Evolutionary conservation across 2,329 filamentous ascomycete genomes (phyloP).

Genomic region (Curvularia verruculosa): DNA sequence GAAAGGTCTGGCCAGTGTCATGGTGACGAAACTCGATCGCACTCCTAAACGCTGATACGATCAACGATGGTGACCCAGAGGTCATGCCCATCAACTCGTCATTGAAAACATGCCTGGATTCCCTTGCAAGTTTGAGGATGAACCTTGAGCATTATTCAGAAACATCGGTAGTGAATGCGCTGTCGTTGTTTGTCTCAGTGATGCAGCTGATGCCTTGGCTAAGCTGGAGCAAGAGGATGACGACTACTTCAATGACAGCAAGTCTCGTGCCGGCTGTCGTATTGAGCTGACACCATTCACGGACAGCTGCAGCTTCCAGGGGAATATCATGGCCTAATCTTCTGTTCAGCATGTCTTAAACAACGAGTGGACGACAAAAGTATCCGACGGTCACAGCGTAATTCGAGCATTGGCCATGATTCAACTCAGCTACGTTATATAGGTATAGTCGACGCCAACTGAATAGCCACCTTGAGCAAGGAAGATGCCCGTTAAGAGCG

Average conservation of each 20-base stretch:
- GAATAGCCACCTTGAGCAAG: conserved; percentile 16
- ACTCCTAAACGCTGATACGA: not conserved
- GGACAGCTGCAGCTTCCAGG: conserved; percentile 41
- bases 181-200: conserved; percentile 18
- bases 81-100: not conserved
- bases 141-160: conserved; percentile 3
- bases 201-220: conserved; percentile 15
- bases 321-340: conserved; percentile 17
- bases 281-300: conserved; percentile 44
- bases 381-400: conserved; percentile 18
- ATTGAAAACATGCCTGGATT: not conserved
- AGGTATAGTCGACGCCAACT: conserved; percentile 23
- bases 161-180: conserved; percentile 15
- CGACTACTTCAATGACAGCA: conserved; percentile 31
- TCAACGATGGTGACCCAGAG: not conserved
- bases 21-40: not conserved
- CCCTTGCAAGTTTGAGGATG: not conserved
- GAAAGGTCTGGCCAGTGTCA: not conserved
- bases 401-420: conserved; percentile 26
- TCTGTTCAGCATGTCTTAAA: conserved; percentile 6
- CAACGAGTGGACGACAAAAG: conserved; percentile 24
- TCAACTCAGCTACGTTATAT: conserved; percentile 15
- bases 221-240: conserved; percentile 25
- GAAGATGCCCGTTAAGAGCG: conserved; percentile 19
- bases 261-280: conserved; percentile 34